Base-by-base conservation (phyloP, 2,329 filamentous ascomycete genomes). In the Colletotrichum tropicicola region DNA sequence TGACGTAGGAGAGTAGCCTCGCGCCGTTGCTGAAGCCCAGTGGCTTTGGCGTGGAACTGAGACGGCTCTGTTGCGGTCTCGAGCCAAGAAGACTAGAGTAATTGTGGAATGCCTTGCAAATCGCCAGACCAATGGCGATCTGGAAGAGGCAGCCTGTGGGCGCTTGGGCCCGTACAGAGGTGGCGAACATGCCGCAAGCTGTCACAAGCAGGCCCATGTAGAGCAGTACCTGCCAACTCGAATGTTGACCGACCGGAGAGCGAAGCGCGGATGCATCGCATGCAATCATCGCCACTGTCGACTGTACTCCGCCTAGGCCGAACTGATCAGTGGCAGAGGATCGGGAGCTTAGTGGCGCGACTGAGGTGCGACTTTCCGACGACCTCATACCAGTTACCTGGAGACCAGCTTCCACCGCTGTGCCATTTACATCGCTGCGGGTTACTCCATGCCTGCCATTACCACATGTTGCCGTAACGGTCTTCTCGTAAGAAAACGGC, bases 51-150 rank as follows among this genome's bases (percentile, higher is more conserved):
- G 43, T 61, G 49, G 57, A 49, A 49, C 49, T 55, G 58, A 65
- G 57, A 61, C 37, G 57, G 51, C 61, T 65, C 61, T 65, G 61
- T 65, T 65, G 57, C 43, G 57, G 61, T 61, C 57, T 55, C 61
- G 19, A 56, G 61, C 52, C 61, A 49, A 51, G n/a, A 19, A 55
- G 49, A 54, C 61, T 51, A 8, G 58, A 56, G 57, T 13, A 28
- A 15, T 15, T 49, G 37, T 48, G 30, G 30, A 51, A 39, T 43
- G 51, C 57, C 9, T 51, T 25, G 17, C 45, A 61, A 9, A 61
- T 39, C 17, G 37, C 37, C 28, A 43, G 35, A 48, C 60, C 60
- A 49, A 64, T 13, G 9, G 35, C 48, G 48, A 60, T 10, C 35
- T 60, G 56, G 32, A 41, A 12, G 25, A 64, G 15, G 19, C 43